Evolutionary conservation across 768 basidiomycete genomes (phyloP), one percentile per base, ranked within the genome.

Genomic region (Boletus bicolor): DNA sequence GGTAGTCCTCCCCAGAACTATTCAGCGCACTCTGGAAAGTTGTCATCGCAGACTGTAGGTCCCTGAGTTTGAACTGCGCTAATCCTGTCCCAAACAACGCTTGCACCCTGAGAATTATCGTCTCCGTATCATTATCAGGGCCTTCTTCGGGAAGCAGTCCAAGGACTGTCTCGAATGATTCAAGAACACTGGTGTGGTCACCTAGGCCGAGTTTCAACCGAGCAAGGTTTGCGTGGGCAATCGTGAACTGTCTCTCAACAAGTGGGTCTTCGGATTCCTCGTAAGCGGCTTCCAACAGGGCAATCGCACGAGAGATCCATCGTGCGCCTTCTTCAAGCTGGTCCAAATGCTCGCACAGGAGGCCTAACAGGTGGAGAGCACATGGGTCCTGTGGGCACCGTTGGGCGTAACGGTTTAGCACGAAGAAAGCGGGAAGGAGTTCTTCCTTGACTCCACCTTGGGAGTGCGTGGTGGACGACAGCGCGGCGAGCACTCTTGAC

Each of bases 331-430:
- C 76, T 15, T 84, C 82, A 30, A 79, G 64, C 38, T 91, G 87
- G 12, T 86, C 89, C 5, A 98, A 74, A 50, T 85, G 80, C 67
- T 99, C 97, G 67, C 88, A 92, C 21, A 98, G 75, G 6, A 98
- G 81, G 0, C 85, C 89, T 53, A 89, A 83, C 17, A 98, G 82
- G 66, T 98, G 93, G 10, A 92, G 73, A 0, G 86, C 94, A 28
- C 83, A 77, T 2, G 87, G 77, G 61, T 97, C 90, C 48, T 77
- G 72, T 0, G 92, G 86, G 7, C 80, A 76, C 38, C 81, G 80
- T 57, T 81, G 79, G 64, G 80, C 82, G 72, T 90, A 96, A 3
- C 93, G 84, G 44, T 82, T 82, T 21, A 98, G 74, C 7, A 89
- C 82, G 65, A 91, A 92, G 73, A 93, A 93, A 3, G 88, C 84